These are phyloP conservation scores for Lasiosphaeris hirsuta DNA, from an alignment of 495 filamentous ascomycete genomes.

Conservation along the genomic window DNA sequence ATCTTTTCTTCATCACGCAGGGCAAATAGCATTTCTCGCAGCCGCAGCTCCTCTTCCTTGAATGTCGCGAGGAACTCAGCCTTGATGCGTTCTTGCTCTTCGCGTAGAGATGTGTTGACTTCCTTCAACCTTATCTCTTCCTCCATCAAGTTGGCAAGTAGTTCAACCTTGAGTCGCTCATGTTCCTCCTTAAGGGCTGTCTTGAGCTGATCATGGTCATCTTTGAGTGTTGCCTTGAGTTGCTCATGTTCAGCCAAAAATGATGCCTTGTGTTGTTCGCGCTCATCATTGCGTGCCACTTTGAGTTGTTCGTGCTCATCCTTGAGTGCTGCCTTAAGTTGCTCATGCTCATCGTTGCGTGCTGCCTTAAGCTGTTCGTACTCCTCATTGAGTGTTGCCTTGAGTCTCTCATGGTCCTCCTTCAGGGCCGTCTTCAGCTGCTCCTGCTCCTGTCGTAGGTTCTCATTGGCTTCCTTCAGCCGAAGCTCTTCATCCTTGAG, in stretches of 20 bases:
- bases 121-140: slow-evolving; percentile 76
- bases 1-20: slow-evolving; percentile 68
- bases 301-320: slow-evolving; percentile 24
- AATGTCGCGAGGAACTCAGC: slow-evolving; percentile 53
- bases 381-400: slow-evolving; percentile 48
- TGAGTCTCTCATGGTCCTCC: slow-evolving; percentile 27
- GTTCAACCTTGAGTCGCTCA: slow-evolving; percentile 27
- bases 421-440: slow-evolving; percentile 58
- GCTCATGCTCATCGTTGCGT: slow-evolving; percentile 8
- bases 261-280: slow-evolving; percentile 54
- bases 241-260: slow-evolving; percentile 9
- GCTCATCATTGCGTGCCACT: slow-evolving; percentile 51
- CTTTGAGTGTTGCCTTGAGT: slow-evolving; percentile 5
- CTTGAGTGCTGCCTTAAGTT: slow-evolving; percentile 58
- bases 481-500: not conserved
- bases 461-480: not conserved
- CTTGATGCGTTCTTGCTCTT: slow-evolving; percentile 74
- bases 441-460: slow-evolving; percentile 3
- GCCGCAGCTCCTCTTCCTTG: slow-evolving; percentile 38
- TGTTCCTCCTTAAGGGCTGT: slow-evolving; percentile 28
- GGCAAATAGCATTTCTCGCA: slow-evolving; percentile 37
- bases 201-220: slow-evolving; percentile 23
- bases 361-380: slow-evolving; percentile 57
- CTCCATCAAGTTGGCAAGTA: slow-evolving; percentile 65
- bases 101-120: slow-evolving; percentile 59